These are phyloP conservation scores for Phaseolus lunatus DNA, from an alignment of 306 rosid genomes.

Conservation along the genomic window DNA sequence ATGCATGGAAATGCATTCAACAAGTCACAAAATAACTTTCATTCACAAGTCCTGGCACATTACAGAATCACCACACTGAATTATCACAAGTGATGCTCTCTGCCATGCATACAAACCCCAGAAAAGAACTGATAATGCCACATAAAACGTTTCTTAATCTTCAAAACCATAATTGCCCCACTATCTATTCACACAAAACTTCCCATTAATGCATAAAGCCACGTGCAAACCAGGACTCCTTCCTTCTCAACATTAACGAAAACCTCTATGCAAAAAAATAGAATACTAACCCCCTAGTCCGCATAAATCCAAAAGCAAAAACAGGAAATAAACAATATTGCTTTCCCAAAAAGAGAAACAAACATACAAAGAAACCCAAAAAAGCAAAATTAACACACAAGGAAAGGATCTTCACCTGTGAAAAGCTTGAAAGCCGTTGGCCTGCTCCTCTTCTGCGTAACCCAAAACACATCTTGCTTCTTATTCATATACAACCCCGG, in stretches of 20 bases:
- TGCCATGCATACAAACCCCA: constrained; percentile 6
- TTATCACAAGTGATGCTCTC: neutral
- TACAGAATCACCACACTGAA: neutral
- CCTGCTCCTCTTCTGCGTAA: constrained; percentile 90
- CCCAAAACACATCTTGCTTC: constrained; percentile 95
- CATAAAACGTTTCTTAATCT: neutral
- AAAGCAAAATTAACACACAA: constrained; percentile 29
- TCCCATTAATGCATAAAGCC: neutral
- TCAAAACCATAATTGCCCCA: constrained; percentile 2
- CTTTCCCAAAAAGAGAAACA: neutral
- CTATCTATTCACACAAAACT: constrained; percentile 21
- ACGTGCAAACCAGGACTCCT: constrained; percentile 4
- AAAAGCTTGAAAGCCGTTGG: constrained; percentile 98
- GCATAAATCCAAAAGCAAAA: neutral
- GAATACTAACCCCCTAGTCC: neutral
- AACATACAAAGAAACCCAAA: neutral
- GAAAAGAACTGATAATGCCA: neutral
- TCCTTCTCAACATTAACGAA: constrained; percentile 46
- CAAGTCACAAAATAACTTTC: constrained; percentile 1
- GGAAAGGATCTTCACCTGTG: constrained; percentile 65
- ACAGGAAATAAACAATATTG: neutral
- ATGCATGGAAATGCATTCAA: neutral
- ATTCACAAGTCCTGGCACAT: constrained; percentile 1
- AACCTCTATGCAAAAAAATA: constrained; percentile 36
- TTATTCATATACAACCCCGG: constrained; percentile 92